Conservation (phyloP, 2,329 filamentous ascomycete species). For the Nemania serpens region DNA sequence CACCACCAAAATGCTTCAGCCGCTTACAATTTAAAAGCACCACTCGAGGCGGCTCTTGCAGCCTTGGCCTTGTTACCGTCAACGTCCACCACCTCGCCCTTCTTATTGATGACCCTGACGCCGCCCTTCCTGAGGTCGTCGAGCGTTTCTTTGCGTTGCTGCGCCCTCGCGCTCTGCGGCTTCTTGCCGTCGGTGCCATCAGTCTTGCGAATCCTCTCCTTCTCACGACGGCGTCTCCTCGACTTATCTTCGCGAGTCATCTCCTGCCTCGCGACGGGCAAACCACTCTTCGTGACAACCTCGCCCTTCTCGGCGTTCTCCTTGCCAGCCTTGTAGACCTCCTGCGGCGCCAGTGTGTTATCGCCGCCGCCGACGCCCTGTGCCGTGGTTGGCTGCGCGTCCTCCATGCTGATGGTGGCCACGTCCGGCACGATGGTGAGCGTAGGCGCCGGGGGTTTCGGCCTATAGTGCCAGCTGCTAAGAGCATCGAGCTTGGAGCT, state of each 20-base stretch:
- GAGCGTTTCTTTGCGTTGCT: constrained; percentile 55
- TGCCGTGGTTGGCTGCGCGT: constrained; percentile 84
- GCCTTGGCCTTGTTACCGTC: constrained; percentile 75
- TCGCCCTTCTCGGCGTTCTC: constrained; percentile 68
- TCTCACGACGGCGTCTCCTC: constrained; percentile 75
- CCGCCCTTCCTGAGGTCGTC: constrained; percentile 66
- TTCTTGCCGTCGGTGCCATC: constrained; percentile 54
- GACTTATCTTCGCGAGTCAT: constrained; percentile 86
- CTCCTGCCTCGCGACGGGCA: constrained; percentile 80
- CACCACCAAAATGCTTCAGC: neutral
- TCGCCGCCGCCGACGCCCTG: constrained; percentile 70
- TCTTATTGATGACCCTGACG: constrained; percentile 89
- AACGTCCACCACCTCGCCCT: constrained; percentile 82
- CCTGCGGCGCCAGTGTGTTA: constrained; percentile 87
- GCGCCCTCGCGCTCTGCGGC: constrained; percentile 62
- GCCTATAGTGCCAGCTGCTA: constrained; percentile 94
- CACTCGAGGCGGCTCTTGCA: constrained; percentile 56
- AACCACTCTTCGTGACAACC: constrained; percentile 74
- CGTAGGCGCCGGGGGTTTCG: constrained; percentile 78
- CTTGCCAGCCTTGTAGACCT: constrained; percentile 84
- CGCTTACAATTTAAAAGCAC: constrained; percentile 63
- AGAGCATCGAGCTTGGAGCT: constrained; percentile 82
- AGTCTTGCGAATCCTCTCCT: constrained; percentile 80
- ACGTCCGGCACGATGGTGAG: constrained; percentile 89
- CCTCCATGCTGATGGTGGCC: constrained; percentile 92